Base-by-base conservation (phyloP, 345 rosid species). In the Dipteronia sinensis region DNA sequence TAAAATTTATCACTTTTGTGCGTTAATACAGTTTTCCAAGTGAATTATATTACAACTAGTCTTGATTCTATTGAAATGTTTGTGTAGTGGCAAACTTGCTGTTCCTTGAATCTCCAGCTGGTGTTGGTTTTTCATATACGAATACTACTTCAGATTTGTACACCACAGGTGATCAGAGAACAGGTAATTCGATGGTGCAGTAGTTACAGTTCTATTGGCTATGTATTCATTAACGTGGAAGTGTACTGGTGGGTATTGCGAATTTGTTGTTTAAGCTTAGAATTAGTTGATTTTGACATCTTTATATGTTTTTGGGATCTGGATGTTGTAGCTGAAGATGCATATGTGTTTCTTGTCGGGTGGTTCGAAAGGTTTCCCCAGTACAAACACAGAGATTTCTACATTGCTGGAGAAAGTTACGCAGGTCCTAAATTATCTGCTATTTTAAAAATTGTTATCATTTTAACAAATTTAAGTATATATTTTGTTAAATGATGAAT, bases 301-400 rank as follows among this genome's bases (percentile, higher is more conserved):
- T 74, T 34, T 68, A 44, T 31, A 25, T 68, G 38, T 13, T 75
- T 59, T 25, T 77, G 38, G 77, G 69, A 44, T 77, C 66, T 76
- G 58, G 63, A 53, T 66, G 34, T 74, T 65, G 70, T 71, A 96
- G 99, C 99, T 82, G 98, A 91, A 88, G 98, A 96, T 85, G 82
- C 99, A 25, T 92, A 94, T 76, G 73, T 42, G 70, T 94, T 96
- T 86, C 88, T 94, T 49, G 83, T 91, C 80, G 89, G 87, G 64
- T 96, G 99, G 99, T 87, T 94, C 2, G 94, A 96, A 83, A 91
- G 97, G 88, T 94, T 96, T 85, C 98, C 98, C 0, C 97, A 92
- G 65, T 96, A 96, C 89, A 92, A 96, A 83, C 93, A 88, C 71
- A 90, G 94, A 88, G 94, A 94, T 17, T 92, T 96, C 89, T 96